Evolutionary conservation across 768 basidiomycete species (phyloP).

Genomic region (Boletus rufocinnamomeus): DNA sequence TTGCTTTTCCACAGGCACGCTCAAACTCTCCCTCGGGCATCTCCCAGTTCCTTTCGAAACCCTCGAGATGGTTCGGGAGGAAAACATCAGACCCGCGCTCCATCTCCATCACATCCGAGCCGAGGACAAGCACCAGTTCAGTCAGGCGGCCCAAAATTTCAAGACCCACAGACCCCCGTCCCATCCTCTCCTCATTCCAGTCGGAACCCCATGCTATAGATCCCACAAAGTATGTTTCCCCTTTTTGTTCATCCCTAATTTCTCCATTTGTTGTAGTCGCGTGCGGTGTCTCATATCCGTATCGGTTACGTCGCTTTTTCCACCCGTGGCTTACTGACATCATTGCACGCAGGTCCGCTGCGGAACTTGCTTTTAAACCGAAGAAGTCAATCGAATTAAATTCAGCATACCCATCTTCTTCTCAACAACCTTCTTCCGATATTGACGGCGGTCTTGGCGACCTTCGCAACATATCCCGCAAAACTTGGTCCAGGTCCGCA

Average conservation of each 20-base stretch:
- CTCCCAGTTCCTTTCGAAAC: slow-evolving; percentile 63
- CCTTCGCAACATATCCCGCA: slow-evolving; percentile 66
- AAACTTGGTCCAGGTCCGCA: slow-evolving; percentile 77
- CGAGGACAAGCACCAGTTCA: slow-evolving; percentile 51
- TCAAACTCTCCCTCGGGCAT: slow-evolving; percentile 67
- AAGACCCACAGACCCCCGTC: slow-evolving; percentile 79
- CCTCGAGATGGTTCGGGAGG: slow-evolving; percentile 72
- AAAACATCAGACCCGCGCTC: slow-evolving; percentile 56
- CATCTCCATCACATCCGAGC: slow-evolving; percentile 42
- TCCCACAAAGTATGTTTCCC: slow-evolving; percentile 52
- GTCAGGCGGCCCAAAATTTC: slow-evolving; percentile 78
- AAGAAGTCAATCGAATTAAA: slow-evolving; percentile 48
- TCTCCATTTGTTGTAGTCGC: slow-evolving; percentile 8
- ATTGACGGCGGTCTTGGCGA: slow-evolving; percentile 54
- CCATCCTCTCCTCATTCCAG: slow-evolving; percentile 53
- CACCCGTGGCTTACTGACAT: slow-evolving; percentile 23
- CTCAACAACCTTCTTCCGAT: slow-evolving; percentile 32
- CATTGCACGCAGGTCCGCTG: slow-evolving; percentile 53
- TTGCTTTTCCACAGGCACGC: slow-evolving; percentile 47
- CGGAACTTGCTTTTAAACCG: slow-evolving; percentile 56
- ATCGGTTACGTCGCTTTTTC: slow-evolving; percentile 10
- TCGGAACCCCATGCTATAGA: slow-evolving; percentile 50
- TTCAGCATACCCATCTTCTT: slow-evolving; percentile 34
- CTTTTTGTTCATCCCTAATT: neutral
- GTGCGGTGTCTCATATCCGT: neutral